These are phyloP conservation scores for Macrolepiota fuliginosa DNA, from an alignment of 768 basidiomycete genomes.

Conservation along the genomic window DNA sequence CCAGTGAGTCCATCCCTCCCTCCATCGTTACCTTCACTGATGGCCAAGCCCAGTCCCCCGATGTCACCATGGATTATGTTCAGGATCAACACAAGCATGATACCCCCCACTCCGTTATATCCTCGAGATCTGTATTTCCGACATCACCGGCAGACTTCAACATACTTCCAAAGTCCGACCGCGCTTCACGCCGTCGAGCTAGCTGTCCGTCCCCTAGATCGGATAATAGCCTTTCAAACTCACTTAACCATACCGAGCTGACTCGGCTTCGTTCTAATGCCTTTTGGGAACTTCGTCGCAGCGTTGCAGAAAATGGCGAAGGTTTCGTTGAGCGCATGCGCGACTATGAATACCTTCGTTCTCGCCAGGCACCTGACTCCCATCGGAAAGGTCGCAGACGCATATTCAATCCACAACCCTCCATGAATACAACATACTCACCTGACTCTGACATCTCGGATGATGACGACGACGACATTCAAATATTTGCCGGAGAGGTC, in stretches of 20 bases:
- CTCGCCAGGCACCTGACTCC: conserved; percentile 19
- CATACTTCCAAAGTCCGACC: conserved; percentile 31
- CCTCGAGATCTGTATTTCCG: conserved; percentile 33
- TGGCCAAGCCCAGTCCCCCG: background rate
- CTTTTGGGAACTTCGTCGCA: conserved; percentile 63
- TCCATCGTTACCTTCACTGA: background rate
- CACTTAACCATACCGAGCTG: conserved; percentile 15
- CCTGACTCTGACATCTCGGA: conserved; percentile 35
- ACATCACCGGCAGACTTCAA: conserved; percentile 49
- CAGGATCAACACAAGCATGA: conserved; percentile 24
- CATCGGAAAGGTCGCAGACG: conserved; percentile 36
- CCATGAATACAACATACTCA: conserved; percentile 14
- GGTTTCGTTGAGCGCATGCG: conserved; percentile 72
- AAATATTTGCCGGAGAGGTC: conserved; percentile 48
- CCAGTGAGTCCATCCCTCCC: conserved; percentile 32
- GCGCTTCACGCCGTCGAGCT: conserved; percentile 5
- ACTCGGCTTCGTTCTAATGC: conserved; percentile 55
- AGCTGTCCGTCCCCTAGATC: conserved; percentile 11
- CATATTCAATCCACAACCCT: conserved; percentile 14
- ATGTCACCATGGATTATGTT: conserved; percentile 5
- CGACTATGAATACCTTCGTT: conserved; percentile 59
- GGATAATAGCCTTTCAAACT: conserved; percentile 10
- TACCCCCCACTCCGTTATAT: conserved; percentile 19
- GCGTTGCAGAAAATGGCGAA: conserved; percentile 62
- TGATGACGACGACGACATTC: conserved; percentile 59